Percentiles rank a stretch among this genome's conserved stretches.
These are phyloP conservation scores for Chlamydomonas incerta DNA, from an alignment of 139 green algal genomes.

Conservation along the genomic window DNA sequence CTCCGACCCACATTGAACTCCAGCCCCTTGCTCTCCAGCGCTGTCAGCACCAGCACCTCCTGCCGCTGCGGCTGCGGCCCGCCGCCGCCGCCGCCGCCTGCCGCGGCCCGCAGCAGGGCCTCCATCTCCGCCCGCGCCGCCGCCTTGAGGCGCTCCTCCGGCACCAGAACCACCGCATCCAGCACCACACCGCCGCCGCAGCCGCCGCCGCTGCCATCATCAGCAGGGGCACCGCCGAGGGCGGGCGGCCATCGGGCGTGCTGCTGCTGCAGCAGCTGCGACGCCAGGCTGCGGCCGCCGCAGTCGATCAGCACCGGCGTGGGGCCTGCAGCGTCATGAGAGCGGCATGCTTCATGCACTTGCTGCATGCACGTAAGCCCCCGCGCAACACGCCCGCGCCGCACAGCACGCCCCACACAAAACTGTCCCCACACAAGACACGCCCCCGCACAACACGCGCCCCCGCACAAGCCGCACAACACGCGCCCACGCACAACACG, in stretches of 20 bases:
- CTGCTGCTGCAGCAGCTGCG: background rate
- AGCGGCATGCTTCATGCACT: too few species aligned
- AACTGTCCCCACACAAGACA: too few species aligned
- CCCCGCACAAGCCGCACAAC: too few species aligned
- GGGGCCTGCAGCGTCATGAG: conserved; percentile 12
- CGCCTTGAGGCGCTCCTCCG: conserved; percentile 1
- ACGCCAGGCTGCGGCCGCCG: background rate
- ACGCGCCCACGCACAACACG: too few species aligned
- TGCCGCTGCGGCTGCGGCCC: background rate
- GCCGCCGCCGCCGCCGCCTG: background rate
- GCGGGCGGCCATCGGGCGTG: too few species aligned
- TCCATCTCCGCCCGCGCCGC: background rate
- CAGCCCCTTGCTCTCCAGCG: conserved; percentile 66
- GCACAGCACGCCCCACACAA: too few species aligned
- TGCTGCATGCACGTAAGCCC: too few species aligned
- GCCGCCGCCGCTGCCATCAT: background rate
- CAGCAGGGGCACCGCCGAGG: background rate
- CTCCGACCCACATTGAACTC: conserved; percentile 67
- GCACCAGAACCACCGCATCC: background rate
- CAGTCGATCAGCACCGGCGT: conserved; percentile 8
- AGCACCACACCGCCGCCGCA: background rate
- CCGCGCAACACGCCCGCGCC: too few species aligned
- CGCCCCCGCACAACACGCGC: too few species aligned
- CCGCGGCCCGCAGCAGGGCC: too few species aligned
- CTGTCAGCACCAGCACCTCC: conserved; percentile 56